Conservation (phyloP, 2,329 filamentous ascomycete species). For the Bipolaris victoriae region DNA sequence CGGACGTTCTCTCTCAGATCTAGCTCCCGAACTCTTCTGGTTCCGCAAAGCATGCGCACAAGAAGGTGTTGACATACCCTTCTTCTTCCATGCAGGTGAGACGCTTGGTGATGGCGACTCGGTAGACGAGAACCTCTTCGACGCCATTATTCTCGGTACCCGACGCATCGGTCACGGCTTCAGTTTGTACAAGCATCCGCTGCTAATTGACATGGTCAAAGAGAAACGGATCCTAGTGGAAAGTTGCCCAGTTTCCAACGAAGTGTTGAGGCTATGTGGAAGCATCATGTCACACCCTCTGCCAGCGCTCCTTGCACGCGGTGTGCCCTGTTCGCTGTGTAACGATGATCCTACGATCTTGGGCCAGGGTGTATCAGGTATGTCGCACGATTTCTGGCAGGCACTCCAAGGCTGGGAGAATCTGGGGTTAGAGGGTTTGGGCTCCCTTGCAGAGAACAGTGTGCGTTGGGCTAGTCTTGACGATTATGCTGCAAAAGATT, state of each 20-base stretch:
- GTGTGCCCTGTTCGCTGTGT: conserved; percentile 81
- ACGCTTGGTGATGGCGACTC: conserved; percentile 78
- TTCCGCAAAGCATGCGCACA: conserved; percentile 84
- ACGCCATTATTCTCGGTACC: conserved; percentile 85
- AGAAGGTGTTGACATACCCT: conserved; percentile 81
- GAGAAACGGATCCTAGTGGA: conserved; percentile 88
- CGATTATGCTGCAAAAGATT: conserved; percentile 73
- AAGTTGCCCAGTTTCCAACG: conserved; percentile 89
- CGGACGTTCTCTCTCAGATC: conserved; percentile 75
- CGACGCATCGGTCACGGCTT: conserved; percentile 89
- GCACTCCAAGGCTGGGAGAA: conserved; percentile 91
- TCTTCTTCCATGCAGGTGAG: conserved; percentile 96
- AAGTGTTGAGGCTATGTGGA: conserved; percentile 78
- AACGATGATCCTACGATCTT: conserved; percentile 92
- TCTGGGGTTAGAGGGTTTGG: conserved; percentile 83
- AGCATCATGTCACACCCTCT: conserved; percentile 80
- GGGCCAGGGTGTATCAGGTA: conserved; percentile 78
- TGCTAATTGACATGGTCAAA: conserved; percentile 86
- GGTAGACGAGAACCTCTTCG: conserved; percentile 85
- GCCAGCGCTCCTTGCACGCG: conserved; percentile 81
- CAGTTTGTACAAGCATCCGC: conserved; percentile 87
- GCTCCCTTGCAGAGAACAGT: conserved; percentile 88
- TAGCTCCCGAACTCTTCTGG: conserved; percentile 89
- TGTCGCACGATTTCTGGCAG: conserved; percentile 95
- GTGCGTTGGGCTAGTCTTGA: conserved; percentile 89